Evolutionary conservation across 1,284 basidiomycete species (phyloP).

Genomic region (Peniophora sp.): DNA sequence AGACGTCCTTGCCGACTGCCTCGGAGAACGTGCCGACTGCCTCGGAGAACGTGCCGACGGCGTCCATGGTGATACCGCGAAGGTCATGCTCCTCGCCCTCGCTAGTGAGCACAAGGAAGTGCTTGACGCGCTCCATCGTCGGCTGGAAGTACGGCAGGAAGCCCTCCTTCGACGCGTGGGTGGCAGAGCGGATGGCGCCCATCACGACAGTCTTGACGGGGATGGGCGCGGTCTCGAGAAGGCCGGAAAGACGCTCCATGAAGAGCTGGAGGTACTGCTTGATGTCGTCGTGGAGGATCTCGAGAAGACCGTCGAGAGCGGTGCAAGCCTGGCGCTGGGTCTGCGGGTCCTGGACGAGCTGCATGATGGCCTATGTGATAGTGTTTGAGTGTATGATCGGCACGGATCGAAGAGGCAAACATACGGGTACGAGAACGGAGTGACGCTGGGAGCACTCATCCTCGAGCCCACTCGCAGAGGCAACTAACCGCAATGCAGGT

Average conservation of each 20-base stretch:
- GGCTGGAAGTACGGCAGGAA: constrained; percentile 95
- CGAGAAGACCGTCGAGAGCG: constrained; percentile 93
- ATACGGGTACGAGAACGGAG: constrained; percentile 76
- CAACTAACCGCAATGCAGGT: constrained; percentile 94
- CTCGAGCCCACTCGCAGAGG: constrained; percentile 95
- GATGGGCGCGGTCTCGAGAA: constrained; percentile 83
- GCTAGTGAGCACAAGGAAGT: constrained; percentile 76
- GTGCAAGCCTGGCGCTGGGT: constrained; percentile 94
- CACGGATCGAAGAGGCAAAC: constrained; percentile 19
- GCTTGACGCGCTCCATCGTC: constrained; percentile 85
- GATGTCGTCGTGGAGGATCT: constrained; percentile 89
- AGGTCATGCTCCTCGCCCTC: constrained; percentile 91
- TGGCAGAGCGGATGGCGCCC: constrained; percentile 96
- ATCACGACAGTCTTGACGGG: constrained; percentile 93
- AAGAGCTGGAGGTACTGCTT: constrained; percentile 89
- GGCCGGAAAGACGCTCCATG: constrained; percentile 89
- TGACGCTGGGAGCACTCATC: constrained; percentile 90
- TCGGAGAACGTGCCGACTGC: constrained; percentile 99
- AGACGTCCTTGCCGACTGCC: constrained; percentile 90
- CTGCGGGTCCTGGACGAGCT: constrained; percentile 78
- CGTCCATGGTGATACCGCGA: constrained; percentile 97
- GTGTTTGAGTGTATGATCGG: constrained; percentile 3
- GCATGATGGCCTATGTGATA: constrained; percentile 67
- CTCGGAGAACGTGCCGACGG: constrained; percentile 96
- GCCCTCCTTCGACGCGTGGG: constrained; percentile 91